Evolutionary conservation across 495 filamentous ascomycete species (phyloP), one percentile per base, ranked within the genome.

Genomic region (Penicillium angulare): DNA sequence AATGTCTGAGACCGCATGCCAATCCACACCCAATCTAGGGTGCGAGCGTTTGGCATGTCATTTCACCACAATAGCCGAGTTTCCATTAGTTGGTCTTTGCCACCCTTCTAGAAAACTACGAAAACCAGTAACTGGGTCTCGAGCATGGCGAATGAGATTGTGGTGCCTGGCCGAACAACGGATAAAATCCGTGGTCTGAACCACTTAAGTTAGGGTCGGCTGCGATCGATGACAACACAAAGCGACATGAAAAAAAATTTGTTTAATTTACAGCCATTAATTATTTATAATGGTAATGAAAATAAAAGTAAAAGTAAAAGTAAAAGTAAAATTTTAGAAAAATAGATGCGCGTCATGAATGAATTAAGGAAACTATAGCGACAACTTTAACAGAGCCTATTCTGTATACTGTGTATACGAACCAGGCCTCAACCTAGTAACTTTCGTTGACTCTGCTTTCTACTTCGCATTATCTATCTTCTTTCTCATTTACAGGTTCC

Each of bases 31-130:
- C 34, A 33, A 36, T 21, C 44, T 18, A 26, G 15, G 20, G 48
- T 43, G 24, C 8, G 5, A 31, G 27, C 27, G 27, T 44, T 43
- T 55, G 56, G 56, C 21, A 59, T 59, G 56, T 47, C 9, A 34
- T 34, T 41, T 23, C 40, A 49, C 16, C 12, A 36, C 33, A 17
- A 36, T 51, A 57, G 55, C 49, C 60, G 47, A 51, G 52, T 43
- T 47, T 2, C 39, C n/a, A n/a, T n/a, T n/a, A n/a, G n/a, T n/a
- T n/a, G n/a, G n/a, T n/a, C n/a, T 43, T 49, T 63, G 52, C 44
- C 59, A 53, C 62, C 55, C 47, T 65, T 65, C 62, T 65, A 60
- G 62, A 65, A 65, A 50, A 18, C 45, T 65, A 26, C 53, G 62
- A 13, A 31, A 53, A 53, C 16, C 18, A 60, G 59, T 57, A 50